phyloP scores from a whole-genome alignment of 1,139 yeast species.

The Zhuliangozyma blackwelliae region DNA sequence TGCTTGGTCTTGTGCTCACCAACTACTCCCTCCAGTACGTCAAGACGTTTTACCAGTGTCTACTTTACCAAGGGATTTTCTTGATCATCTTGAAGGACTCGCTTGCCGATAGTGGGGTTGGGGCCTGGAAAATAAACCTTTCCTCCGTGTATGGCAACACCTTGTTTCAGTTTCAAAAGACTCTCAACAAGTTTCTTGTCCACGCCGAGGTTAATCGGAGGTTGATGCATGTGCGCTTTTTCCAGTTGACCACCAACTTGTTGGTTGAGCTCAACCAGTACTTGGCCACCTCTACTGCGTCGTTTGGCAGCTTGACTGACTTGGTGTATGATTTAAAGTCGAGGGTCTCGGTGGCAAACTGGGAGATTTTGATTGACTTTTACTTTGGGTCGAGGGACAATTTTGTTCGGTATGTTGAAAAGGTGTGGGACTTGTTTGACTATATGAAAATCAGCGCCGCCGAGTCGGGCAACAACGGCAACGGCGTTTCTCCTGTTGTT shows the following conservation, averaged over 20 bases:
- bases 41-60: slow-evolving; percentile 17
- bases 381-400: slow-evolving; percentile 31
- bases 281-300: slow-evolving; percentile 2
- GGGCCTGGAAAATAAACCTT: slow-evolving; percentile 7
- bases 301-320: slow-evolving; percentile 7
- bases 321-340: slow-evolving; percentile 7
- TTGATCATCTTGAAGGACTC: slow-evolving; percentile 17
- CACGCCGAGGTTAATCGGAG: slow-evolving; percentile 1
- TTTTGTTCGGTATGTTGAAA: slow-evolving; percentile 21
- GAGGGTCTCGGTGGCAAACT: slow-evolving; percentile 7
- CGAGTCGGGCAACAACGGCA: background rate
- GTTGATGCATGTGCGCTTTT: background rate
- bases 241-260: slow-evolving; percentile 7
- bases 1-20: slow-evolving; percentile 1
- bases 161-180: slow-evolving; percentile 6
- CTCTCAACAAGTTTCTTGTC: slow-evolving; percentile 6
- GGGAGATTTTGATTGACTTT: slow-evolving; percentile 17
- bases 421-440: slow-evolving; percentile 25
- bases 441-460: slow-evolving; percentile 13
- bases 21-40: slow-evolving; percentile 12
- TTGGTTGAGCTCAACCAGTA: slow-evolving; percentile 9
- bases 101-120: background rate
- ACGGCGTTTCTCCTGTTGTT: too few relatives aligned
- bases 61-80: slow-evolving; percentile 22
- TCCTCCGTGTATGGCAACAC: slow-evolving; percentile 5